These are phyloP conservation scores for Lactuca saligna DNA, from an alignment of 129 eudicot species.

Conservation along the genomic window DNA sequence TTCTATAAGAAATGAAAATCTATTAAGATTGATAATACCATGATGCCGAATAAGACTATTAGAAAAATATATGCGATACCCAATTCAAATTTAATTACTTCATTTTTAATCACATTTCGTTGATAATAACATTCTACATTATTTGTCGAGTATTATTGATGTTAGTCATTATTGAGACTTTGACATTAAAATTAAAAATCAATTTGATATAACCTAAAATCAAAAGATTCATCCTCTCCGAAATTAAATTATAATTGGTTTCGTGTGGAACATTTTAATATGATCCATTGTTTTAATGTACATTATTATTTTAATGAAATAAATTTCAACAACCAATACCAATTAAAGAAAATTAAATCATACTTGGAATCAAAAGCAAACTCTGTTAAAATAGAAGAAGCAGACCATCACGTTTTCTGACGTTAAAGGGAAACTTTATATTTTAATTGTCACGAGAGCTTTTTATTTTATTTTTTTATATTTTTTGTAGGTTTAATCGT, in stretches of 20 bases:
- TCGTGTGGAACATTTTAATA: neutral
- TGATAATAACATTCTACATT: neutral
- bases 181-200: neutral
- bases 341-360: no score
- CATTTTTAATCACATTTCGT: neutral
- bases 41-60: no score
- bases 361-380: neutral
- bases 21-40: no score
- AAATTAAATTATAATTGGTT: no score
- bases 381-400: neutral
- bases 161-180: neutral
- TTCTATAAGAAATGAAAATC: no score
- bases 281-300: neutral
- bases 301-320: no score
- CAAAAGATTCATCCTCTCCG: neutral
- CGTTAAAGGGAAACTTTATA: no score
- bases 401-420: neutral
- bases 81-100: neutral
- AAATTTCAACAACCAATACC: no score
- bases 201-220: neutral
- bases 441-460: no score
- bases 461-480: no score
- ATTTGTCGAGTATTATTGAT: neutral
- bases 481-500: neutral
- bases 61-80: neutral